Evolutionary conservation across 257 asterid genomes (phyloP).

Genomic region (Ophiorrhiza pumila): DNA sequence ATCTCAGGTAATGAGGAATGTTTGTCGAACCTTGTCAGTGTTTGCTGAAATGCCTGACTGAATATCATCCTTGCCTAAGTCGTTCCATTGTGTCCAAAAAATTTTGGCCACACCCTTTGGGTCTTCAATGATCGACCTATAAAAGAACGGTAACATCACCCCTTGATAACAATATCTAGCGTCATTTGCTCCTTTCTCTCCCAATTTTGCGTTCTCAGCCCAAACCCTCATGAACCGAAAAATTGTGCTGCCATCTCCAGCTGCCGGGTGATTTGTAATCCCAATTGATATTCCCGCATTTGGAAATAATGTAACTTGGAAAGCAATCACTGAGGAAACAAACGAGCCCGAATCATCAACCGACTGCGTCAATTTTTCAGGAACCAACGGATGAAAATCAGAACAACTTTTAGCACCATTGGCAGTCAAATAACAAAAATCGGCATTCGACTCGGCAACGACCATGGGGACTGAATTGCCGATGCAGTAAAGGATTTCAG

Average conservation of each 20-base stretch:
- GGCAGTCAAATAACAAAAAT: slow-evolving; percentile 21
- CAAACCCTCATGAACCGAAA: slow-evolving; percentile 29
- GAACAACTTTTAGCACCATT: slow-evolving; percentile 24
- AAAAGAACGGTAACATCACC: slow-evolving; percentile 21
- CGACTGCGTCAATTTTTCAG: slow-evolving; percentile 19
- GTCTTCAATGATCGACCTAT: slow-evolving; percentile 25
- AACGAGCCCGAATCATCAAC: background rate
- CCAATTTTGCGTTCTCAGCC: slow-evolving; percentile 15
- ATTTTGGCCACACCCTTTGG: slow-evolving; percentile 10
- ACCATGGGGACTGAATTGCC: slow-evolving; percentile 25
- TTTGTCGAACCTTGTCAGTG: slow-evolving; percentile 27
- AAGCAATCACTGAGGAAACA: slow-evolving; percentile 19
- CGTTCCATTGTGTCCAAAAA: slow-evolving; percentile 8
- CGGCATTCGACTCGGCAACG: slow-evolving; percentile 21
- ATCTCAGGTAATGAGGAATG: slow-evolving; percentile 19
- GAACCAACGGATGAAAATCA: slow-evolving; percentile 26
- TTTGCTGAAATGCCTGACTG: background rate
- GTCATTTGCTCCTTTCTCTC: background rate
- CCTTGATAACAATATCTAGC: too few relatives aligned
- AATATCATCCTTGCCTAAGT: background rate
- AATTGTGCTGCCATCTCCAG: slow-evolving; percentile 30
- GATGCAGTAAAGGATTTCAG: slow-evolving; percentile 10
- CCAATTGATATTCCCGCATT: slow-evolving; percentile 33
- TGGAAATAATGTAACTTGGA: slow-evolving; percentile 40
- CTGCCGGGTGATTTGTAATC: slow-evolving; percentile 27